phyloP scores from a whole-genome alignment of 208 protist genomes.

The Polymyxa betae region DNA sequence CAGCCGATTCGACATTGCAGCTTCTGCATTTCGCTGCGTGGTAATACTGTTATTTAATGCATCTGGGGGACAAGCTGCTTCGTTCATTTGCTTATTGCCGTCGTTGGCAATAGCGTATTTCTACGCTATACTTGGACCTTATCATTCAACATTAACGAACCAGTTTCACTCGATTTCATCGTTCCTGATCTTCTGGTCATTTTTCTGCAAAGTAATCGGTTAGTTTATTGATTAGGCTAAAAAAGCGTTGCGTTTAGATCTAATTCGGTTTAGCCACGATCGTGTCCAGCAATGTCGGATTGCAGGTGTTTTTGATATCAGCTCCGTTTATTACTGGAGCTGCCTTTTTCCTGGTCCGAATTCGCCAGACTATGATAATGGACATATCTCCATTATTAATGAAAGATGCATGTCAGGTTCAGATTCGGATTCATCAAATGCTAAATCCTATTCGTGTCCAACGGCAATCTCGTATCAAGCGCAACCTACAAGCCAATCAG shows the following conservation, averaged over 20 bases:
- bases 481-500: background rate
- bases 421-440: background rate
- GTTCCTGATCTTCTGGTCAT: background rate
- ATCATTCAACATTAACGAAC: background rate
- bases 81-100: slow-evolving; percentile 11
- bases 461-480: background rate
- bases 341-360: background rate
- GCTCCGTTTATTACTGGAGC: slow-evolving; percentile 48
- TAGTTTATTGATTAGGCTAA: background rate
- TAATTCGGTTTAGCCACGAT: too few relatives aligned
- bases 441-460: background rate
- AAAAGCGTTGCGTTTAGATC: background rate
- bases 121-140: slow-evolving; percentile 15
- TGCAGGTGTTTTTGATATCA: slow-evolving; percentile 49
- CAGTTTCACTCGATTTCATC: background rate
- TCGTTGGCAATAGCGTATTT: background rate
- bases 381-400: background rate
- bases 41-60: background rate
- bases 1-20: background rate
- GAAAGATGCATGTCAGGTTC: background rate
- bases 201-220: background rate
- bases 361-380: background rate
- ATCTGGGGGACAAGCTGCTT: background rate
- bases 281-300: background rate
- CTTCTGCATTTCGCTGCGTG: background rate